These are phyloP conservation scores for Pseudogymnoascus pannorum DNA, from an alignment of 2,329 filamentous ascomycete species.

Conservation along the genomic window DNA sequence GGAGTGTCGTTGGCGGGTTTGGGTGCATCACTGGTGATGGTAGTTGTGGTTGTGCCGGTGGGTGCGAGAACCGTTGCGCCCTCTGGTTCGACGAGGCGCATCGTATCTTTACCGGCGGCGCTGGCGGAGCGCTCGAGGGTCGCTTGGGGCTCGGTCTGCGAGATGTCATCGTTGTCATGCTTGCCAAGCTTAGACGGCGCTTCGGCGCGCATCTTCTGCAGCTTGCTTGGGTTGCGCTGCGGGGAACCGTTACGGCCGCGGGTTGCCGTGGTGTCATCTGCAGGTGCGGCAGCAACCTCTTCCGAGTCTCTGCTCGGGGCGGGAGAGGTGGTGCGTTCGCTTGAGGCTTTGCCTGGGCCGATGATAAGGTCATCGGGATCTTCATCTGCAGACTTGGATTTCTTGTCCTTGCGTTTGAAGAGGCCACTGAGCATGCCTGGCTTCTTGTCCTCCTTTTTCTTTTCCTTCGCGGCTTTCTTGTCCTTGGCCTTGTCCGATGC, in stretches of 20 bases:
- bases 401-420: conserved; percentile 40
- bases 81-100: conserved; percentile 16
- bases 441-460: conserved; percentile 45
- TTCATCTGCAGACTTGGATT: conserved; percentile 43
- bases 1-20: conserved; percentile 32
- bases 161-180: conserved; percentile 17
- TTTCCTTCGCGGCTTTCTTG: conserved; percentile 63
- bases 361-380: conserved; percentile 30
- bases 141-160: conserved; percentile 22
- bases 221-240: conserved; percentile 56
- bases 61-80: background rate
- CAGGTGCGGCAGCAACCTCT: conserved; percentile 18
- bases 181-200: conserved; percentile 25
- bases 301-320: conserved; percentile 28
- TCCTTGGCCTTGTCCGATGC: conserved; percentile 62
- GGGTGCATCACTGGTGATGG: conserved; percentile 32
- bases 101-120: conserved; percentile 21
- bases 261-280: conserved; percentile 22
- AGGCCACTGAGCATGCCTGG: conserved; percentile 60
- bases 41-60: conserved; percentile 23
- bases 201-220: conserved; percentile 53
- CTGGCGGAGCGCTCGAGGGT: conserved; percentile 21
- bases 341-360: conserved; percentile 27
- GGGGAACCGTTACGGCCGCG: conserved; percentile 24
- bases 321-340: conserved; percentile 35